Evolutionary conservation across 2,329 filamentous ascomycete species (phyloP), one percentile per base, ranked within the genome.

Genomic region (Thelonectria blattea): DNA sequence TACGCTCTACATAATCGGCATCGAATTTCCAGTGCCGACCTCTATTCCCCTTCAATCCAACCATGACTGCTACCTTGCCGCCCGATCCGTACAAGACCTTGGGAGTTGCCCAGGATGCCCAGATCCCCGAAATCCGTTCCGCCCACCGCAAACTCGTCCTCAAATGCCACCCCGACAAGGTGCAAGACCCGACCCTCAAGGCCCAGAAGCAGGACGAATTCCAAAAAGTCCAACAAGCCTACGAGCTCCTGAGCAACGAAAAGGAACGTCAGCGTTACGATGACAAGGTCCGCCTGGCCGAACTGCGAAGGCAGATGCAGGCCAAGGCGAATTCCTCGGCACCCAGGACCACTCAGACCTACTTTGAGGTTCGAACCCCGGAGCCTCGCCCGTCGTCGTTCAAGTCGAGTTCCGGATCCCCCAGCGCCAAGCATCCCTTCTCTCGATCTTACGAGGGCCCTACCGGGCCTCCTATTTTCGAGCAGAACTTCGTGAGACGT

Each of bases 151-250:
- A 96, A 76, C 87, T 96, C 42, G 91, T 92, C 37, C 85, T 97
- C 68, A 92, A 91, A 75, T 93, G 90, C 73, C 93, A 97, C 69
- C 93, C 93, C 34, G 93, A 97, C 81, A 96, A 97, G 79, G 87
- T 96, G 64, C 89, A 92, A 67, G 86, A 96, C 71, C 87, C 89
- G 54, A 81, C 86, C 15, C 81, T 91, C 70, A 96, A 95, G 77
- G 86, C 87, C 60, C 80, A 87, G 68, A 96, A 93, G 75, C 88
- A 91, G 69, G 89, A 92, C 68, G 89, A 96, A 76, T 99, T 98
- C 72, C 93, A 97, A 77, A 88, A 88, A 74, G 91, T 98, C 34
- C 93, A 97, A 75, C 87, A 93, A 70, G 93, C 95, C 52, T 99
- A 97, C 77, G 95, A 98, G 77, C 82, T 95, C 30, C 85, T 99